Evolutionary conservation across 371 early-diverging fungal genomes (phyloP).

Genomic region (Rhizomucor miehei): DNA sequence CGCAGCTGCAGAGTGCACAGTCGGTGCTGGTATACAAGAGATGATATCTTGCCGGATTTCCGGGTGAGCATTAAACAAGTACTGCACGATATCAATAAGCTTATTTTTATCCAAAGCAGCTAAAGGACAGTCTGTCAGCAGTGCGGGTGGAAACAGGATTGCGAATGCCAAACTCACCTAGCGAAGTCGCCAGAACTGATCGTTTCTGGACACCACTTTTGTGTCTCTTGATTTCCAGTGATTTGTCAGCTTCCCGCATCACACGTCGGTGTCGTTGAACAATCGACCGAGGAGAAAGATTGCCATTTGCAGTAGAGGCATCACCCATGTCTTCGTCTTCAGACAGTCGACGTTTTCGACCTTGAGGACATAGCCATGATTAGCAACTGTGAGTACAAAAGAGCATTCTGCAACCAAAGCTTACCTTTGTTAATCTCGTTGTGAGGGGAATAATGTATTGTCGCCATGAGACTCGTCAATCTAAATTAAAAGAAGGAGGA

Average conservation of each 20-base stretch:
- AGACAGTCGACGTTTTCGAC: constrained; percentile 40
- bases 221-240: constrained; percentile 21
- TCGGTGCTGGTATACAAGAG: constrained; percentile 83
- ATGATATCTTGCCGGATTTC: constrained; percentile 68
- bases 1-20: constrained; percentile 70
- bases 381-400: neutral
- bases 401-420: neutral
- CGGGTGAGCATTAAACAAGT: constrained; percentile 72
- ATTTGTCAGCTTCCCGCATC: constrained; percentile 1
- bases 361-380: constrained; percentile 9
- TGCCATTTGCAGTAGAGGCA: constrained; percentile 5
- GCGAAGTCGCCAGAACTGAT: constrained; percentile 21
- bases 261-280: constrained; percentile 10
- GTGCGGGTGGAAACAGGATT: neutral
- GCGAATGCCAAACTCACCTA: constrained; percentile 25
- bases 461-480: neutral
- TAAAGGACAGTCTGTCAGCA: constrained; percentile 17
- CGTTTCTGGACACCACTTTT: constrained; percentile 25
- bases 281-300: constrained; percentile 5
- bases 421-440: constrained; percentile 1
- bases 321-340: constrained; percentile 52
- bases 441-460: neutral
- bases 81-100: constrained; percentile 68
- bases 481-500: too few species aligned
- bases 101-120: constrained; percentile 71